Percentiles rank a stretch among this genome's conserved stretches.
These are phyloP conservation scores for Brassica nigra DNA, from an alignment of 345 rosid genomes.

Conservation along the genomic window DNA sequence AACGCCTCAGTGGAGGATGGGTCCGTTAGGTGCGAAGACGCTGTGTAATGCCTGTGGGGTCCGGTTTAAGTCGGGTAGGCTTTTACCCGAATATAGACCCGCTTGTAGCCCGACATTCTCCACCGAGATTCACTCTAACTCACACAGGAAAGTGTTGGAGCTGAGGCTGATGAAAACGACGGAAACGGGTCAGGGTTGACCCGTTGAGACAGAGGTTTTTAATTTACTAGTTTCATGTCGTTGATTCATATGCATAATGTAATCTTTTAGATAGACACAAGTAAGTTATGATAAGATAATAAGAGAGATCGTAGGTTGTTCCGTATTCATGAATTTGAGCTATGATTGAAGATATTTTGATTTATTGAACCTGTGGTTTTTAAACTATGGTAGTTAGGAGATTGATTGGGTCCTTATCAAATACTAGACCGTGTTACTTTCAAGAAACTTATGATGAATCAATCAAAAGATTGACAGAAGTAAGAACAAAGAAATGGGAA, in stretches of 20 bases:
- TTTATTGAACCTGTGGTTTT: not conserved
- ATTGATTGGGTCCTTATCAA: not conserved
- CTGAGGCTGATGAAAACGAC: conserved; percentile 65
- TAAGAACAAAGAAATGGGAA: not conserved
- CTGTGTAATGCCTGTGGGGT: conserved; percentile 95
- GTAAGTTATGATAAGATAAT: not conserved
- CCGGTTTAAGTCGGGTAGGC: conserved; percentile 85
- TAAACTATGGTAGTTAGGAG: not conserved
- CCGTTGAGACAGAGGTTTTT: conserved; percentile 21
- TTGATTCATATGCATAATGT: not conserved
- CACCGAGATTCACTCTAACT: conserved; percentile 74
- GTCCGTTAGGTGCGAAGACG: conserved; percentile 87
- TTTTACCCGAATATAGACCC: conserved; percentile 87
- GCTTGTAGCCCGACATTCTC: conserved; percentile 94
- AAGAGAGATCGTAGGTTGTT: not conserved
- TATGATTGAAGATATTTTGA: not conserved
- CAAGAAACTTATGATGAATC: too few relatives aligned
- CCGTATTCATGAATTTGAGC: not conserved
- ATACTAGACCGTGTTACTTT: not conserved
- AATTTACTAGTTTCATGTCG: conserved; percentile 37
- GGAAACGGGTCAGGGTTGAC: conserved; percentile 34
- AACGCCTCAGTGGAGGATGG: conserved; percentile 96
- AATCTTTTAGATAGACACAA: not conserved
- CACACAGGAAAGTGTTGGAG: conserved; percentile 86
- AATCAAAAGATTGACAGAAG: not conserved